Percentiles rank a stretch among this genome's conserved stretches.
Evolutionary conservation across 2,329 filamentous ascomycete genomes (phyloP).

Genomic region (Cryphonectria naterciae): DNA sequence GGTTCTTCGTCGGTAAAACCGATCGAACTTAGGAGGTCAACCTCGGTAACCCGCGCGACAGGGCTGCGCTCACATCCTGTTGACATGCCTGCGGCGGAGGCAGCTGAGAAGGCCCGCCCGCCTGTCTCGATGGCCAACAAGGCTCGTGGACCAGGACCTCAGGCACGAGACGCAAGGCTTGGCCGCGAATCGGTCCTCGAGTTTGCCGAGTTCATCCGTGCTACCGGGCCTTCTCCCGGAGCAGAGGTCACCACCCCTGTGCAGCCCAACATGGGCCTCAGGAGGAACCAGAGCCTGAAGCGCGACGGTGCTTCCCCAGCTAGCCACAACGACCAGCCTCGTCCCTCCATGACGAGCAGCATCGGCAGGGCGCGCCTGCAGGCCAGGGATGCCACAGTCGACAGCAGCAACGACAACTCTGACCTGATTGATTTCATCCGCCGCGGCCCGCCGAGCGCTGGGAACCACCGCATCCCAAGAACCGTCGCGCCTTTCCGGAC

Average conservation of each 20-base stretch:
- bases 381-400: constrained; percentile 71
- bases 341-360: constrained; percentile 38
- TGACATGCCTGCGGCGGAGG: constrained; percentile 32
- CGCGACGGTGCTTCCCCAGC: constrained; percentile 36
- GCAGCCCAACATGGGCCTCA: constrained; percentile 19
- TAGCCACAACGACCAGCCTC: constrained; percentile 43
- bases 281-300: constrained; percentile 35
- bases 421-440: constrained; percentile 96
- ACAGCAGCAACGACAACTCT: constrained; percentile 69
- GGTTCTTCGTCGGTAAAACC: constrained; percentile 53
- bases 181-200: constrained; percentile 75
- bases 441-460: constrained; percentile 71
- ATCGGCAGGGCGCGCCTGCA: constrained; percentile 59
- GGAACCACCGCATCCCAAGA: constrained; percentile 74
- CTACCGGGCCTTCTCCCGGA: constrained; percentile 75
- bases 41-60: constrained; percentile 40
- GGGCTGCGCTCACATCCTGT: constrained; percentile 45
- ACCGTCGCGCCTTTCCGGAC: constrained; percentile 83
- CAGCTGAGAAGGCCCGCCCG: constrained; percentile 35
- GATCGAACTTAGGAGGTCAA: constrained; percentile 41
- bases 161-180: constrained; percentile 74
- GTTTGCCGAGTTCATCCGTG: constrained; percentile 87
- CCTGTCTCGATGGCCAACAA: constrained; percentile 39
- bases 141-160: constrained; percentile 38
- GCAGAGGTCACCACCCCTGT: constrained; percentile 42